Conservation (phyloP, 257 asterid genomes). For the Prunella vulgaris region DNA sequence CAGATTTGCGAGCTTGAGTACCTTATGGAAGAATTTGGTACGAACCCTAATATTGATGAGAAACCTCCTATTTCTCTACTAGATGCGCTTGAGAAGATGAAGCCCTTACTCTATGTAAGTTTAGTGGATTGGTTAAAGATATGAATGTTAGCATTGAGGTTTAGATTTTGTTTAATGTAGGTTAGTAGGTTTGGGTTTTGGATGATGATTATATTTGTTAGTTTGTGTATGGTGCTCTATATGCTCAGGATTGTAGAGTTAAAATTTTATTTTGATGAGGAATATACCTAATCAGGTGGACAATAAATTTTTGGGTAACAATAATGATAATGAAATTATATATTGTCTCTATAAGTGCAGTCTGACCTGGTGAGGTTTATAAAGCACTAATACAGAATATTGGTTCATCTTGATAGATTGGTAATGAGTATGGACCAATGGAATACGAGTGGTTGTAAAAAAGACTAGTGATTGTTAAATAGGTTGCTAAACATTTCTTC, state of each 20-base stretch:
- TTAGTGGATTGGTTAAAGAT: too few relatives aligned
- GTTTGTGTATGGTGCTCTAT: background rate
- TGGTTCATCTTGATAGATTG: too few relatives aligned
- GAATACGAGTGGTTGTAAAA: too few relatives aligned
- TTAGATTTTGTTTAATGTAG: slow-evolving; percentile 13
- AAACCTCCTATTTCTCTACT: slow-evolving; percentile 70
- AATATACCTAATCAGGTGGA: background rate
- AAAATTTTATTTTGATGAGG: background rate
- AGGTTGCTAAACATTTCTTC: too few relatives aligned
- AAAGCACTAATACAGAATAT: too few relatives aligned
- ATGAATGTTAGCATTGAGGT: background rate
- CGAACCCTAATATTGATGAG: slow-evolving; percentile 87
- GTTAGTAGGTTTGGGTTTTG: slow-evolving; percentile 4
- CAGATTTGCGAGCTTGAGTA: slow-evolving; percentile 91
- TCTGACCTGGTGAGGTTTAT: too few relatives aligned
- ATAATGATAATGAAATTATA: background rate
- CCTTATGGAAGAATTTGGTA: slow-evolving; percentile 70
- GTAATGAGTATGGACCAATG: too few relatives aligned
- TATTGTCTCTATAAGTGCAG: background rate
- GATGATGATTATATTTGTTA: background rate
- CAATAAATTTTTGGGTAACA: background rate
- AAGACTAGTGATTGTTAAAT: too few relatives aligned
- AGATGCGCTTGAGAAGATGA: slow-evolving; percentile 84
- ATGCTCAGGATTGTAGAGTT: too few relatives aligned
- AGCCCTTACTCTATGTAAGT: slow-evolving; percentile 11